Percentiles rank a stretch among this genome's conserved stretches.
phyloP scores from a whole-genome alignment of 176 grass and related monocot genomes.

The Avena atlantica region DNA sequence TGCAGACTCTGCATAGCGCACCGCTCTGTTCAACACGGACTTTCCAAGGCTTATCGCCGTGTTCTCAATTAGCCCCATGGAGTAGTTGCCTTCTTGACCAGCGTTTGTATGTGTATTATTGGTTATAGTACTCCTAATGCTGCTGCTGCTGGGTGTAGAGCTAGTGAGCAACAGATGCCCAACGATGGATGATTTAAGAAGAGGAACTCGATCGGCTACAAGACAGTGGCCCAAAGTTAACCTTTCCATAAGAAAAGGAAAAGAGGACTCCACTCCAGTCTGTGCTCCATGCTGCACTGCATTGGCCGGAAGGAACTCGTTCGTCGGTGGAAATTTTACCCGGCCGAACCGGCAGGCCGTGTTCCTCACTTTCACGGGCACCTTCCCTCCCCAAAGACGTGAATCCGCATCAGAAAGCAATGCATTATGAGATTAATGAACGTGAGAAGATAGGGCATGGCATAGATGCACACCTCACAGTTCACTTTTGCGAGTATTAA shows the following conservation, averaged over 20 bases:
- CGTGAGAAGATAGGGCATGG: background rate
- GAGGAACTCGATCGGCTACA: background rate
- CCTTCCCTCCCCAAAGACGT: background rate
- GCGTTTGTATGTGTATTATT: background rate
- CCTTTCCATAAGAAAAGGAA: background rate
- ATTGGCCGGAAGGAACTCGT: background rate
- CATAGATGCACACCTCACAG: background rate
- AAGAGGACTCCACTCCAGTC: background rate
- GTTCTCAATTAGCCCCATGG: slow-evolving; percentile 23
- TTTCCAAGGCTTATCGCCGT: background rate
- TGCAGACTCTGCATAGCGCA: background rate
- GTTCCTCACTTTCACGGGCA: background rate
- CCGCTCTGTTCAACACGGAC: background rate
- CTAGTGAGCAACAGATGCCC: background rate
- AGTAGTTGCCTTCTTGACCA: background rate
- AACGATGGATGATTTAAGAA: background rate
- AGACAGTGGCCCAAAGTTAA: background rate
- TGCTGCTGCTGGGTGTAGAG: background rate
- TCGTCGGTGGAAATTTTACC: background rate
- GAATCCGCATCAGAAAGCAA: background rate
- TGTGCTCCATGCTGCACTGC: background rate
- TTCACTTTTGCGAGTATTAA: background rate
- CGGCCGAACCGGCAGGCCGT: background rate
- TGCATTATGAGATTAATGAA: background rate
- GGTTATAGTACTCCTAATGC: background rate